These are phyloP conservation scores for Fonsecaea pugnacius DNA, from an alignment of 2,329 filamentous ascomycete species.

Conservation along the genomic window DNA sequence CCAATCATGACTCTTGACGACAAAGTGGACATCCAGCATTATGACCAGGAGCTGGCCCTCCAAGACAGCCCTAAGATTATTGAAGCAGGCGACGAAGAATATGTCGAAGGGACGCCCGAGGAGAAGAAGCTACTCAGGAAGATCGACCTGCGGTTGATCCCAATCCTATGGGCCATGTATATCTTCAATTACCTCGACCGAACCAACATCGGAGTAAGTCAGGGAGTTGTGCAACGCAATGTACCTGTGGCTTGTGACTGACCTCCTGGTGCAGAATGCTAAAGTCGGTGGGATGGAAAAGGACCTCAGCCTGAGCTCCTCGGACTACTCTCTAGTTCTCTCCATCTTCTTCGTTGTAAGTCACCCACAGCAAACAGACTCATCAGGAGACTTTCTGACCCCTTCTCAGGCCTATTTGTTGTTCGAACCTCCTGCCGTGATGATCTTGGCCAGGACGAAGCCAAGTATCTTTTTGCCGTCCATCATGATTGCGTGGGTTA, in stretches of 20 bases:
- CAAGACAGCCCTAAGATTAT: slow-evolving; percentile 11
- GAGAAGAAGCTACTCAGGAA: slow-evolving; percentile 55
- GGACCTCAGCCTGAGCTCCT: slow-evolving; percentile 49
- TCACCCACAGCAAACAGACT: slow-evolving; percentile 1
- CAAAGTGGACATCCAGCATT: slow-evolving; percentile 17
- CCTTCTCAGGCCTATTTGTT: slow-evolving; percentile 27
- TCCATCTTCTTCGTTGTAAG: slow-evolving; percentile 58
- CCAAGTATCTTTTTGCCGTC: slow-evolving; percentile 29
- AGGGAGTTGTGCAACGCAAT: background rate
- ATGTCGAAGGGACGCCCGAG: slow-evolving; percentile 42
- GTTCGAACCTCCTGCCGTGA: slow-evolving; percentile 52
- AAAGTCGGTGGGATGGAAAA: slow-evolving; percentile 50
- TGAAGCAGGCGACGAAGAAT: slow-evolving; percentile 35
- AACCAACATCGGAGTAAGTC: slow-evolving; percentile 51
- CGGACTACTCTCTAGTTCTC: slow-evolving; percentile 53
- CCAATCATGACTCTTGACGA: slow-evolving; percentile 22
- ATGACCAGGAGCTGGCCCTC: slow-evolving; percentile 17
- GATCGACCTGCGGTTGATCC: slow-evolving; percentile 54
- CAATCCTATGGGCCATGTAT: slow-evolving; percentile 52
- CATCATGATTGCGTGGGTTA: slow-evolving; percentile 34
- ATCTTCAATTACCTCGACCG: slow-evolving; percentile 39
- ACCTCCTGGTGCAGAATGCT: slow-evolving; percentile 45
- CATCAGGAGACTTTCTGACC: background rate
- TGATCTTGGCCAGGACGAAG: slow-evolving; percentile 46
- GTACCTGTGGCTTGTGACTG: slow-evolving; percentile 36